These are phyloP conservation scores for Chytriomyces hyalinus DNA, from an alignment of 192 early-diverging fungal genomes.

Conservation along the genomic window DNA sequence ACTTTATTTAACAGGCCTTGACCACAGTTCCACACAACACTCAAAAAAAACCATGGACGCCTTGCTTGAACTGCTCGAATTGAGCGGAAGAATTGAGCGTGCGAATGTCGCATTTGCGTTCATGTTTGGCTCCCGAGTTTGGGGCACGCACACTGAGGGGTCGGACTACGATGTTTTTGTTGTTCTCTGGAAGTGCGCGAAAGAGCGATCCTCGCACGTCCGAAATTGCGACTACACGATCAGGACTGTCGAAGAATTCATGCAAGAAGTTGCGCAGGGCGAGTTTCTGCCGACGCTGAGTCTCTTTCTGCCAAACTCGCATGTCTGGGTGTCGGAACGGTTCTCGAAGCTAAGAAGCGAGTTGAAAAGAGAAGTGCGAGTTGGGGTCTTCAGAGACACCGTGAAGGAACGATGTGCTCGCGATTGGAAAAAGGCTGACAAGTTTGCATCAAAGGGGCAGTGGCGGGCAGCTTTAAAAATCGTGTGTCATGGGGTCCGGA, in stretches of 20 bases:
- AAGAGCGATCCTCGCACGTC: background rate
- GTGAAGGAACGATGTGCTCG: background rate
- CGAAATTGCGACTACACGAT: constrained; percentile 5
- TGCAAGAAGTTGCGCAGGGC: background rate
- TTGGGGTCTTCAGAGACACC: background rate
- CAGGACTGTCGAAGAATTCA: background rate
- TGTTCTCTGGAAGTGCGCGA: background rate
- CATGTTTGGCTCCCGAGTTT: constrained; percentile 1
- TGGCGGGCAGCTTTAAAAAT: background rate
- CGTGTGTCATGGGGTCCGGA: too few species aligned
- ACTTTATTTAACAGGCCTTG: too few species aligned
- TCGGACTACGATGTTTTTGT: constrained; percentile 9
- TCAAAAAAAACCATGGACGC: too few species aligned
- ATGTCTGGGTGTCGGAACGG: too few species aligned
- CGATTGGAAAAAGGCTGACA: background rate
- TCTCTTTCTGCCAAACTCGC: background rate
- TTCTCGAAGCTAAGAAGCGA: too few species aligned
- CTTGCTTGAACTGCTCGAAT: too few species aligned
- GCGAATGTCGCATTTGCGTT: constrained; percentile 7
- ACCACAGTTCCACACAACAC: too few species aligned
- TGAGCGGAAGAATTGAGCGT: too few species aligned
- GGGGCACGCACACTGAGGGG: background rate
- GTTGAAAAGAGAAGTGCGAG: background rate
- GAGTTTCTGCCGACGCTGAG: background rate
- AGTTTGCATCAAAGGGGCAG: background rate